Evolutionary conservation across 2,329 filamentous ascomycete genomes (phyloP).

Genomic region (Cytospora schulzeri): DNA sequence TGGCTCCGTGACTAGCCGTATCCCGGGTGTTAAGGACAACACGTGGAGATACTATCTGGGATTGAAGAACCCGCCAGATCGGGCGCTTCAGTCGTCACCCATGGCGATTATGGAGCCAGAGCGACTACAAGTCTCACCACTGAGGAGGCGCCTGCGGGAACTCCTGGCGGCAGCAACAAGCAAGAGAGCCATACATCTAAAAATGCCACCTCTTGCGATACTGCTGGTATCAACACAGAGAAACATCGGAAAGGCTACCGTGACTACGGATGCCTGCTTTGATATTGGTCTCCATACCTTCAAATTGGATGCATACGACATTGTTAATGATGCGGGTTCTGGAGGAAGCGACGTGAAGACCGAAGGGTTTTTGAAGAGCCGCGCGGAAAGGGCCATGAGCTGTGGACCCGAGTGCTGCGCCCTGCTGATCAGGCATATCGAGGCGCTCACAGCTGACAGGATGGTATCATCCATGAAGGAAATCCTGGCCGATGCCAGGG

Average conservation of each 20-base stretch:
- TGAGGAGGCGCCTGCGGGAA: slow-evolving; percentile 75
- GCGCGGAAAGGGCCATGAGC: slow-evolving; percentile 84
- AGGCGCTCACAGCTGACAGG: slow-evolving; percentile 86
- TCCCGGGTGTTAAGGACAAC: slow-evolving; percentile 75
- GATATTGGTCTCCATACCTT: slow-evolving; percentile 92
- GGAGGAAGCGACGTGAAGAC: slow-evolving; percentile 92
- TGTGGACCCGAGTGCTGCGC: slow-evolving; percentile 84
- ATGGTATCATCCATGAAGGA: slow-evolving; percentile 86
- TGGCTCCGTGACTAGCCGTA: slow-evolving; percentile 78
- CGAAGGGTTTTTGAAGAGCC: slow-evolving; percentile 83
- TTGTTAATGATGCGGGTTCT: slow-evolving; percentile 85
- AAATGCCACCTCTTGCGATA: slow-evolving; percentile 85
- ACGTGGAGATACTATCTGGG: slow-evolving; percentile 91
- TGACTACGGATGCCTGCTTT: slow-evolving; percentile 75
- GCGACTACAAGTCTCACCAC: slow-evolving; percentile 55
- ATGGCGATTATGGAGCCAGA: slow-evolving; percentile 49
- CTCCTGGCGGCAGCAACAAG: slow-evolving; percentile 88
- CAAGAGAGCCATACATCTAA: slow-evolving; percentile 79
- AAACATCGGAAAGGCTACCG: slow-evolving; percentile 86
- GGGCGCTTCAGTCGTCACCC: slow-evolving; percentile 42
- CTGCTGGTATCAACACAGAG: slow-evolving; percentile 89
- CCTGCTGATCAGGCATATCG: slow-evolving; percentile 85
- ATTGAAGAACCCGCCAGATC: slow-evolving; percentile 65
- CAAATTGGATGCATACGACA: slow-evolving; percentile 86
- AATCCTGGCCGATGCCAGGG: slow-evolving; percentile 75